Conservation (phyloP, 2,329 filamentous ascomycete genomes). For the Mycosphaerella sp. region DNA sequence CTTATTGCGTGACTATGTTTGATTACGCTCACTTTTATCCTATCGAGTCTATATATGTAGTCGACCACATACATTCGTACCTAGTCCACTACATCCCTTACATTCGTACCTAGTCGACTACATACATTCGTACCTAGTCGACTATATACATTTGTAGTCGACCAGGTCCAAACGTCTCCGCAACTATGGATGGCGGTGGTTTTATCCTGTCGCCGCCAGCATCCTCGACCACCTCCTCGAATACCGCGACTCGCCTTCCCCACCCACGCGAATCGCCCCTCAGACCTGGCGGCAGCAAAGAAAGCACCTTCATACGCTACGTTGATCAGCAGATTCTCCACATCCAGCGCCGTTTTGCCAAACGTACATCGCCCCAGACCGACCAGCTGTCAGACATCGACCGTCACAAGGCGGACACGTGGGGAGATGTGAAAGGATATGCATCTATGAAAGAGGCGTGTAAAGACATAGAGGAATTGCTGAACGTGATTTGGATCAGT, state of each 20-base stretch:
- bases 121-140: too few relatives aligned
- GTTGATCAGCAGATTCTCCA: conserved; percentile 48
- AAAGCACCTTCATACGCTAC: conserved; percentile 52
- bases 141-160: too few relatives aligned
- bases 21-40: too few relatives aligned
- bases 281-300: conserved; percentile 51
- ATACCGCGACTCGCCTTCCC: conserved; percentile 39
- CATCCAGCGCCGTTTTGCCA: conserved; percentile 49
- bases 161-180: too few relatives aligned
- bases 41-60: too few relatives aligned
- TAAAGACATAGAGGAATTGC: conserved; percentile 63
- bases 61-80: too few relatives aligned
- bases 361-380: conserved; percentile 36
- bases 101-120: too few relatives aligned
- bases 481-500: conserved; percentile 80
- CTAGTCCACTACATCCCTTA: too few relatives aligned
- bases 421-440: conserved; percentile 46
- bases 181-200: conserved; percentile 31
- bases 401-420: conserved; percentile 32
- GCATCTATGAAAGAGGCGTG: conserved; percentile 62
- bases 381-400: conserved; percentile 20
- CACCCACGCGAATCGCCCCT: conserved; percentile 49
- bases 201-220: conserved; percentile 47
- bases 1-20: too few relatives aligned
- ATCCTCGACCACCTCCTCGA: conserved; percentile 40